These are phyloP conservation scores for Epichloe uncinata DNA, from an alignment of 2,329 filamentous ascomycete genomes.

Conservation along the genomic window DNA sequence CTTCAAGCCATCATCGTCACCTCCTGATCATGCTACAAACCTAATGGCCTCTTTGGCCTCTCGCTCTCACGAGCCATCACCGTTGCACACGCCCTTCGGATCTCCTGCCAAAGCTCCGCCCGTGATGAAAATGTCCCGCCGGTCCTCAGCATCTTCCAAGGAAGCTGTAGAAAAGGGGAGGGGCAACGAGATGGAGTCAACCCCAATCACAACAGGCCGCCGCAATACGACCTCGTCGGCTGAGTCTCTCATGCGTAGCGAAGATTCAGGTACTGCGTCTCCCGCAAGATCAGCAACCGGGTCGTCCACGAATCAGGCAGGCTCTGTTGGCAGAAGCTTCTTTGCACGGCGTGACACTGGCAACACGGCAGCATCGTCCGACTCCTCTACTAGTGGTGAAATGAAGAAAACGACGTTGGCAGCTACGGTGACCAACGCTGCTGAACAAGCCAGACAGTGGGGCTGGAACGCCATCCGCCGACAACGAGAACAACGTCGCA, in stretches of 20 bases:
- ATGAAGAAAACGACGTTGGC: constrained; percentile 37
- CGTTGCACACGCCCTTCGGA: constrained; percentile 29
- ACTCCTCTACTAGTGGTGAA: constrained; percentile 22
- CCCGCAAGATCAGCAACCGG: constrained; percentile 20
- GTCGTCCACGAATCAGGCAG: constrained; percentile 28
- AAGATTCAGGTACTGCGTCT: constrained; percentile 13
- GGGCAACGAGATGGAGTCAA: constrained; percentile 16
- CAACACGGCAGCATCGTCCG: constrained; percentile 21
- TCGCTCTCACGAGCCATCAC: constrained; percentile 42
- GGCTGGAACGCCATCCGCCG: constrained; percentile 43
- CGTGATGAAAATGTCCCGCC: constrained; percentile 27
- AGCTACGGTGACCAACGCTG: constrained; percentile 38
- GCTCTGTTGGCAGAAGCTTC: constrained; percentile 25
- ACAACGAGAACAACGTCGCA: constrained; percentile 29
- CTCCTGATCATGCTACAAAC: constrained; percentile 46
- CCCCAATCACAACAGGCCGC: constrained; percentile 15
- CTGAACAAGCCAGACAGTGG: constrained; percentile 44
- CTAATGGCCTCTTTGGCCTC: constrained; percentile 57
- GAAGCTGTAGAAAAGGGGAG: constrained; percentile 29
- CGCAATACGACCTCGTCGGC: constrained; percentile 27
- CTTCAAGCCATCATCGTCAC: constrained; percentile 41
- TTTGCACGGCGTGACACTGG: constrained; percentile 27
- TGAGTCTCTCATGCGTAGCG: constrained; percentile 15
- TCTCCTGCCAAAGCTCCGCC: constrained; percentile 23
- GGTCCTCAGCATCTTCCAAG: constrained; percentile 36